Base-by-base conservation (phyloP, 225 moss, liverwort and hornwort genomes). In the Anthoceros angustus region DNA sequence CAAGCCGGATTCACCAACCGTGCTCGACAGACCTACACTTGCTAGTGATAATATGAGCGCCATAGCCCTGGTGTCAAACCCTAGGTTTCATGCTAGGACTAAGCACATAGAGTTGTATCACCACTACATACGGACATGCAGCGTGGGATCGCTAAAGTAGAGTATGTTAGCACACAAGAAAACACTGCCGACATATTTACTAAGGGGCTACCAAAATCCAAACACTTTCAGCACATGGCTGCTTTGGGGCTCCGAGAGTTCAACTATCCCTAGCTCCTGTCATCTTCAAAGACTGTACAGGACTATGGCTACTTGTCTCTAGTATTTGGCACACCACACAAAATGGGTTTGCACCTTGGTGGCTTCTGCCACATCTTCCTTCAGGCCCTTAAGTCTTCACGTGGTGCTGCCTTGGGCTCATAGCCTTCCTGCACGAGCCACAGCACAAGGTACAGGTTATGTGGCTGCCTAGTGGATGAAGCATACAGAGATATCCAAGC, bases 161-260 rank as follows among this genome's bases (percentile, higher is more conserved):
- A 48, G 18, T 48, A 48, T 48, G 46, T 48, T 48, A 48, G 46
- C 46, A 48, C 46, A 6, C 46, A 48, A 2, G 2, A 2, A 2
- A 48, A 48, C 46, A 48, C 46, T 48, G 46, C 5, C 2, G 46
- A 48, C 46, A 48, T 48, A 2, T 48, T 48, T 48, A 48, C 46
- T 48, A 48, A 48, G 18, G 46, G 46, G 46, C 46, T 48, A 1
- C 46, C 46, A 2, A 48, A 48, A 48, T 2, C 46, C 46, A 48
- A 48, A 48, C 46, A 48, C 5, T 48, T 48, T 48, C 46, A 48
- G 46, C 46, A 48, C 46, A 48, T 48, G 46, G 46, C 46, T 48
- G 46, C 46, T 2, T 6, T 48, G 46, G 46, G 46, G 2, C 46
- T 48, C 46, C 2, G 5, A 48, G 46, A 48, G 46, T 48, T 48